phyloP scores from a whole-genome alignment of 768 basidiomycete species.

The Russula sp. region DNA sequence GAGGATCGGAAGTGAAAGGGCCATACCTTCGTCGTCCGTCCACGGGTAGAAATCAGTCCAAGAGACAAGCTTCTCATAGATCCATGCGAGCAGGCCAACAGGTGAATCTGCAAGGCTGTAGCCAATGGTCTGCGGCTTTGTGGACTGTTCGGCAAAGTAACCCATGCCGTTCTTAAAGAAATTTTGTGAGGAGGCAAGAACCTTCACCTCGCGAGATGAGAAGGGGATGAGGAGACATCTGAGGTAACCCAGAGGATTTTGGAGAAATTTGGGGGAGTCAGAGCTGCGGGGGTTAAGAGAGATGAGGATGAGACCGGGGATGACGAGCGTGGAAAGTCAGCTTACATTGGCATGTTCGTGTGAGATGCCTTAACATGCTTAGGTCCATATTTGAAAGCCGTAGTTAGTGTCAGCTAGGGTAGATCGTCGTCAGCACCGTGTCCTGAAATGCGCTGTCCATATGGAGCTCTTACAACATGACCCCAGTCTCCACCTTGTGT shows the following conservation, averaged over 20 bases:
- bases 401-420: conserved; percentile 25
- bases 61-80: conserved; percentile 30
- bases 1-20: too few relatives aligned
- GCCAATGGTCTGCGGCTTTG: conserved; percentile 34
- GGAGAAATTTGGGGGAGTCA: neutral
- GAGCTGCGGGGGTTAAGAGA: neutral
- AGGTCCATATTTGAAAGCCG: conserved; percentile 25
- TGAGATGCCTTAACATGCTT: conserved; percentile 31
- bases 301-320: neutral
- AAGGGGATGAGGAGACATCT: conserved; percentile 27
- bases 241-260: conserved; percentile 27
- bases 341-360: conserved; percentile 29
- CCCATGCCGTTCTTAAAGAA: conserved; percentile 25
- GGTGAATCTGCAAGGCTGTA: conserved; percentile 53
- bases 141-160: conserved; percentile 29
- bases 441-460: too few relatives aligned
- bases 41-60: conserved; percentile 39
- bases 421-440: too few relatives aligned
- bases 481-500: conserved; percentile 48
- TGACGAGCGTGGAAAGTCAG: neutral
- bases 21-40: too few relatives aligned
- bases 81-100: conserved; percentile 36
- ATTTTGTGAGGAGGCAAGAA: conserved; percentile 22
- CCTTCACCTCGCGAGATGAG: conserved; percentile 26
- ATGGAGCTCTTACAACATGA: neutral